Evolutionary conservation across 2,329 filamentous ascomycete species (phyloP), one percentile per base, ranked within the genome.

Genomic region (Sporothrix phasma): DNA sequence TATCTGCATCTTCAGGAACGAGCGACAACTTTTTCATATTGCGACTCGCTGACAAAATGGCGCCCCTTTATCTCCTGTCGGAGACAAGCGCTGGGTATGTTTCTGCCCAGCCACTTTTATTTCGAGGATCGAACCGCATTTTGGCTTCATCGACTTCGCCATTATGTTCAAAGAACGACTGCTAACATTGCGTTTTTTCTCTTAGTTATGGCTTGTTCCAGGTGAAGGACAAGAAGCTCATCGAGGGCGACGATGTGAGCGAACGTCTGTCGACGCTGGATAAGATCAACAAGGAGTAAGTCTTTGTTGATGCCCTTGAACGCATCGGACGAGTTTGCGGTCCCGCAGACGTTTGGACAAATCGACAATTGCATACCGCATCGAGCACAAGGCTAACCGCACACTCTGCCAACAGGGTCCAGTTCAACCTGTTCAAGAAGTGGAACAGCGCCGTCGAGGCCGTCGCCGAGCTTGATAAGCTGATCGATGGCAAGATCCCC

Each of bases 351-450:
- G n/a, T n/a, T n/a, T 37, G 34, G 11, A 10, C 34, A 11, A 37
- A 7, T 11, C 8, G 13, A 37, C 34, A 11, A 37, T 11, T 7
- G 34, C 34, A 45, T 17, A 54, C 34, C 47, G 39, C 15, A 43
- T 13, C 3, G 31, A 47, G 26, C 13, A 26, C 17, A 11, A 43
- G 7, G 45, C 62, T 64, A 37, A 51, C 51, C 59, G 19, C 41
- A 11, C 15, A 13, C 29, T 19, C 6, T 29, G 3, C 34, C 24
- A 43, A 26, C 69, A 93, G 89, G 77, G 80, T 99, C 72, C 97
- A 96, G 80, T 83, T 97, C 75, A 97, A 97, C 84, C 88, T 93
- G 76, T 97, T 99, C 78, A 82, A 90, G 77, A 97, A 97, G 81
- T 99, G 97, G 78, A 91, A 96, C 75, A 96, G 90, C 77, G 92